These are phyloP conservation scores for Carex parvula DNA, from an alignment of 176 grass and related monocot species.

Conservation along the genomic window DNA sequence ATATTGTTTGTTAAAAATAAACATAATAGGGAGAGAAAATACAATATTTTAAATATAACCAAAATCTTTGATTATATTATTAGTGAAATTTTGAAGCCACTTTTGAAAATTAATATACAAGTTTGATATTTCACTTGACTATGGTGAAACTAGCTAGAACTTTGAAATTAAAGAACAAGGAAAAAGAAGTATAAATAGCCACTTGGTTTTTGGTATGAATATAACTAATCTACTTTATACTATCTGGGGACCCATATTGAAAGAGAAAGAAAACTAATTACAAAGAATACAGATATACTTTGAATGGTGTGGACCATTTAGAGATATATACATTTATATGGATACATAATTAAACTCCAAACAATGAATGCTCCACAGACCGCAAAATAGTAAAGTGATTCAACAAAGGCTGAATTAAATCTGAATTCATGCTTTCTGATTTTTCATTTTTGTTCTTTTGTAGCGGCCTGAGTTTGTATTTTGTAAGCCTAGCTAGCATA, in stretches of 20 bases:
- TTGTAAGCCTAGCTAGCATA: too few relatives aligned
- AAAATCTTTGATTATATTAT: too few relatives aligned
- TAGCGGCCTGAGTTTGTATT: too few relatives aligned
- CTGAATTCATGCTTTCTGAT: neutral
- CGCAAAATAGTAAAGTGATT: slow-evolving; percentile 11
- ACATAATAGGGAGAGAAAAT: too few relatives aligned
- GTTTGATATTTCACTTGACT: too few relatives aligned
- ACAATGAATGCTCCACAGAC: slow-evolving; percentile 1
- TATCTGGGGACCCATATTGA: slow-evolving; percentile 21
- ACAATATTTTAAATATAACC: too few relatives aligned
- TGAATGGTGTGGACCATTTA: slow-evolving; percentile 1
- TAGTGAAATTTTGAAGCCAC: too few relatives aligned
- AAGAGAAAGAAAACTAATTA: slow-evolving; percentile 20
- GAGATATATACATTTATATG: neutral
- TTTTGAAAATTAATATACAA: too few relatives aligned
- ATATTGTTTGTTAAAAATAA: too few relatives aligned
- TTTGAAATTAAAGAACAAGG: neutral
- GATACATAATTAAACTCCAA: neutral
- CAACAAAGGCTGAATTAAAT: neutral
- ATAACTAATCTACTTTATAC: slow-evolving; percentile 5
- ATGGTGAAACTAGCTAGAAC: too few relatives aligned
- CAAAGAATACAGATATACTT: neutral
- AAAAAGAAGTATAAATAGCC: neutral
- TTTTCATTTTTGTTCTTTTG: neutral
- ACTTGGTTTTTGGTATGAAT: slow-evolving; percentile 14